A percentile compares a stretch with the other conserved stretches of the same genome.
phyloP scores from a whole-genome alignment of 345 rosid genomes.

The Carallia brachiata region DNA sequence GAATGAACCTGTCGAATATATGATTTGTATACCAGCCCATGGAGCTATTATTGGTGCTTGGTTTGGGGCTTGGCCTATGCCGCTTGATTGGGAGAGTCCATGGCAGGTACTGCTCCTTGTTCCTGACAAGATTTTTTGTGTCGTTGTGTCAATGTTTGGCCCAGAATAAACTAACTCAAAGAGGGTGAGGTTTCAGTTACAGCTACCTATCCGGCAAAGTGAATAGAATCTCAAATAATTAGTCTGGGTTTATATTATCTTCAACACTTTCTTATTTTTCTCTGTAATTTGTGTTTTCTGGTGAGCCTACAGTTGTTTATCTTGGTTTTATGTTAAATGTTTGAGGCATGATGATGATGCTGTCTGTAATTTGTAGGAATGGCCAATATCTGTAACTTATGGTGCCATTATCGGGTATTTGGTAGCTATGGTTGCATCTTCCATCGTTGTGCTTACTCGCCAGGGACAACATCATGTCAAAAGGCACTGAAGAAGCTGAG shows the following conservation, averaged over 20 bases:
- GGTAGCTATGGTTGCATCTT: constrained; percentile 38
- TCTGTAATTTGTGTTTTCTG: too few species aligned
- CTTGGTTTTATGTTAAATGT: background rate
- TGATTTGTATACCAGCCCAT: constrained; percentile 72
- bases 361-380: constrained; percentile 45
- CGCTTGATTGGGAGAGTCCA: constrained; percentile 97
- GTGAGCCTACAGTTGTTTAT: too few species aligned
- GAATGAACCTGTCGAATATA: constrained; percentile 49
- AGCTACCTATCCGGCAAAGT: background rate
- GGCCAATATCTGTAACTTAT: constrained; percentile 86
- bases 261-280: too few species aligned
- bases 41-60: constrained; percentile 86
- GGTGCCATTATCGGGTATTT: constrained; percentile 67
- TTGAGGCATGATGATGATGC: background rate
- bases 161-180: too few species aligned
- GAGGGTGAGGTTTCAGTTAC: too few species aligned
- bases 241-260: too few species aligned
- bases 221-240: too few species aligned
- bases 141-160: too few species aligned
- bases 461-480: constrained; percentile 15
- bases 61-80: constrained; percentile 99
- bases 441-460: constrained; percentile 12
- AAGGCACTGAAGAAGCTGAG: constrained; percentile 9
- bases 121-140: background rate
- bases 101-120: constrained; percentile 69